Conservation (phyloP, 2,329 filamentous ascomycete genomes). For the Aciculosporium take region DNA sequence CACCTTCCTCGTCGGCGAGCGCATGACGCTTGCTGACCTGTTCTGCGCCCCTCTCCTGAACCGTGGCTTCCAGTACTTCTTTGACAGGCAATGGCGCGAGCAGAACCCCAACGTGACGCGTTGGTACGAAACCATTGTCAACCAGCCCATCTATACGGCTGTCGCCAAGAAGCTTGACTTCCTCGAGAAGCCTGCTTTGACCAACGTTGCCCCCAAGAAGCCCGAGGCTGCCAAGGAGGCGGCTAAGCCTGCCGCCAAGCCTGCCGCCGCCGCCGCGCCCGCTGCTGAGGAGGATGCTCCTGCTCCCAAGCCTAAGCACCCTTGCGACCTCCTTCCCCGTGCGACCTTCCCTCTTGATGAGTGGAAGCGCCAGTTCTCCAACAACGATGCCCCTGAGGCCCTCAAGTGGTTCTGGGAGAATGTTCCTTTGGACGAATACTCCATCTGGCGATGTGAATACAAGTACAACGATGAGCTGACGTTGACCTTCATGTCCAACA, state of each 20-base stretch:
- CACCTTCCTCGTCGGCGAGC: constrained; percentile 97
- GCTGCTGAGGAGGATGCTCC: constrained; percentile 28
- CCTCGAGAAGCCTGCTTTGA: constrained; percentile 67
- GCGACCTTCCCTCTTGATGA: constrained; percentile 79
- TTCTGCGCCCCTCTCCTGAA: constrained; percentile 66
- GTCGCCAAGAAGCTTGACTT: constrained; percentile 63
- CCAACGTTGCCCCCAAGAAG: constrained; percentile 63
- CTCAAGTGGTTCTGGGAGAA: constrained; percentile 99
- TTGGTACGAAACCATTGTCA: constrained; percentile 90
- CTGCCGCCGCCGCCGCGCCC: constrained; percentile 14
- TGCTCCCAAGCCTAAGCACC: constrained; percentile 89
- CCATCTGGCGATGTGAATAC: constrained; percentile 86
- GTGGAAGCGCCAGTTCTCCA: constrained; percentile 98
- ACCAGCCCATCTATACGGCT: constrained; percentile 79
- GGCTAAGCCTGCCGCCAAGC: constrained; percentile 42
- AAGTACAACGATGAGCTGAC: constrained; percentile 99
- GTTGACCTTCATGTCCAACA: constrained; percentile 96
- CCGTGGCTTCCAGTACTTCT: constrained; percentile 87
- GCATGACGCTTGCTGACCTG: constrained; percentile 89
- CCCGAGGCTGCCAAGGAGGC: constrained; percentile 50
- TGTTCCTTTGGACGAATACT: constrained; percentile 87
- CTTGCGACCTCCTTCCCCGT: constrained; percentile 70
- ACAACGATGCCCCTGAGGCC: constrained; percentile 73
- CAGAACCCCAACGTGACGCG: constrained; percentile 75
- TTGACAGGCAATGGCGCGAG: constrained; percentile 77